These are phyloP conservation scores for Herpotrichia juniperi DNA, from an alignment of 2,329 filamentous ascomycete genomes.

Conservation along the genomic window DNA sequence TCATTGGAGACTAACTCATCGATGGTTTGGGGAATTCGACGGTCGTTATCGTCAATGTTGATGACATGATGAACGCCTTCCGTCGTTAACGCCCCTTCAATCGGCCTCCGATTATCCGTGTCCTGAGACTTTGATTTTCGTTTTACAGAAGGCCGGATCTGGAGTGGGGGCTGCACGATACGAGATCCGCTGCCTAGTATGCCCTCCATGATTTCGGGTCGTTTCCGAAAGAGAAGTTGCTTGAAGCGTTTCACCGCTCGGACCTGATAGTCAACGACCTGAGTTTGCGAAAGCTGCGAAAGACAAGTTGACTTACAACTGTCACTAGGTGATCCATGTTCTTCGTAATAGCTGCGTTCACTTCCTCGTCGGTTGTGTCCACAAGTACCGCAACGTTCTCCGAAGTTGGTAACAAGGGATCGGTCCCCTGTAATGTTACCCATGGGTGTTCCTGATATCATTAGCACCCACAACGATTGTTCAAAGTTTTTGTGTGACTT, in stretches of 20 bases:
- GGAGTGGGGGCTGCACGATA: conserved; percentile 63
- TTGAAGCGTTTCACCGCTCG: conserved; percentile 93
- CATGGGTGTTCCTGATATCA: conserved; percentile 80
- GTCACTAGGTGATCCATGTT: conserved; percentile 87
- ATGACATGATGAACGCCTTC: conserved; percentile 61
- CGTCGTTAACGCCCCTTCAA: conserved; percentile 58
- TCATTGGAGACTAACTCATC: conserved; percentile 28
- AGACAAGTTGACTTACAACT: conserved; percentile 62
- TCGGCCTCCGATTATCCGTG: conserved; percentile 55
- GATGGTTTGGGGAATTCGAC: conserved; percentile 21
- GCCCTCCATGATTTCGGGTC: conserved; percentile 61
- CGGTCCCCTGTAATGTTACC: conserved; percentile 82
- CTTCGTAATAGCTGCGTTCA: conserved; percentile 87
- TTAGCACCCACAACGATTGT: conserved; percentile 16
- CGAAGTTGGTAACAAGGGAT: conserved; percentile 77
- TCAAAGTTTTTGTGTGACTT: not conserved
- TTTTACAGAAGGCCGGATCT: conserved; percentile 52
- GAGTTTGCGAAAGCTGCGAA: not conserved
- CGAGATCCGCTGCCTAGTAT: conserved; percentile 65
- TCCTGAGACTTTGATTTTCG: conserved; percentile 58
- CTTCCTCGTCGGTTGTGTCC: conserved; percentile 85
- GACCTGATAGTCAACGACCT: conserved; percentile 60
- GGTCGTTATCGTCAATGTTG: conserved; percentile 38
- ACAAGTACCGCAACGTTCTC: conserved; percentile 86
- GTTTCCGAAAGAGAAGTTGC: conserved; percentile 66